Evolutionary conservation across 2,329 filamentous ascomycete species (phyloP), one percentile per base, ranked within the genome.

Genomic region (Fusarium sp.): DNA sequence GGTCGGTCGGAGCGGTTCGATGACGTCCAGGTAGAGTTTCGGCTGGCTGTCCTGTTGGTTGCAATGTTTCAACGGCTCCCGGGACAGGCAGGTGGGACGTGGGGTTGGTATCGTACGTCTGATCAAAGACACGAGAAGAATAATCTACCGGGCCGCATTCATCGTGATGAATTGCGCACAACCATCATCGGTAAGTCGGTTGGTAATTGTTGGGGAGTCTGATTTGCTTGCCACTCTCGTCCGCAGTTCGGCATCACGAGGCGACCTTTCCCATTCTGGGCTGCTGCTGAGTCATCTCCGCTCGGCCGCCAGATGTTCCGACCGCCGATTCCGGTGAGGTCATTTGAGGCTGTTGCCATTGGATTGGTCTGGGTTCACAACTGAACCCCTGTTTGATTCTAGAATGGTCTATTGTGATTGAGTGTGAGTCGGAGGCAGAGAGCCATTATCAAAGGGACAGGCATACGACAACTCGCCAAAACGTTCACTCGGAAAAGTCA

Each of bases 221-320:
- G 54, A 75, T 71, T 68, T 70, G 71, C 77, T 78, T 79, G 77
- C 77, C 77, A 79, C 77, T 73, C 63, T 73, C 66, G 65, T 78
- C 75, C 77, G 77, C 72, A 71, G 57, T 71, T 79, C 77, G 77
- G 77, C 76, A 79, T 77, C 77, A 76, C 76, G 68, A 75, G 72
- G 73, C 65, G 74, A 71, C 69, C 77, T 77, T 77, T 78, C 76
- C 77, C 66, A 48, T 66, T 76, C 70, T 59, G 45, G 70, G 63
- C 30, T n/a, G 0, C 16, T 57, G 77, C 77, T 79, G 77, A 79
- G 73, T 79, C 77, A 79, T 74, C 66, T 3, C 34, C 7, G 2
- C 45, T 68, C 72, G 73, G 77, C 65, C 23, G 23, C 27, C 57
- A 70, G 68, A 79, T 79, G 59, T 77, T 79, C 77, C 77, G 75